phyloP scores from a whole-genome alignment of 306 rosid species.

The Pyrus betulifolia region DNA sequence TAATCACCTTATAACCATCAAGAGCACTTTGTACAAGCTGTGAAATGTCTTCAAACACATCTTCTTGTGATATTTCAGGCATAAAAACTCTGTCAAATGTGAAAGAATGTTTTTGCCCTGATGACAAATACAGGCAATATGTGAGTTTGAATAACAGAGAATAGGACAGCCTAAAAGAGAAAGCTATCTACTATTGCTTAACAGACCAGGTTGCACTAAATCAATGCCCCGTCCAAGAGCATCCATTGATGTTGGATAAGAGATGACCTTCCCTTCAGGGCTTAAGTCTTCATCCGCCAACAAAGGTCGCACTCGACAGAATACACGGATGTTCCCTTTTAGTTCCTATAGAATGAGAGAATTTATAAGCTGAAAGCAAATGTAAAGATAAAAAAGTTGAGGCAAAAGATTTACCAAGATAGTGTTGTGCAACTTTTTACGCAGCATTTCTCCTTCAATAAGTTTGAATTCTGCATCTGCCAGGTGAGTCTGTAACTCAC shows the following conservation, averaged over 20 bases:
- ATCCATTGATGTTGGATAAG: constrained; percentile 86
- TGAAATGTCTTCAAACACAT: constrained; percentile 81
- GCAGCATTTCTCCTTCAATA: constrained; percentile 75
- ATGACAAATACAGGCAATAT: constrained; percentile 12
- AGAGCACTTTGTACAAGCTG: constrained; percentile 99
- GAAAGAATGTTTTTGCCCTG: constrained; percentile 88
- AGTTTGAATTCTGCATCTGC: constrained; percentile 75
- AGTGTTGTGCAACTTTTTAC: constrained; percentile 85
- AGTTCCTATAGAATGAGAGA: constrained; percentile 54
- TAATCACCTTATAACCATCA: constrained; percentile 92
- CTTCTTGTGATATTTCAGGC: constrained; percentile 76
- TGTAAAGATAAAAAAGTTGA: constrained; percentile 5
- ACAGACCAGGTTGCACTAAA: constrained; percentile 59
- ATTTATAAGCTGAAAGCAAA: constrained; percentile 1
- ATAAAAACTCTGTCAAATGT: constrained; percentile 83
- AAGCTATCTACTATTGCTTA: background rate
- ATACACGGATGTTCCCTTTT: constrained; percentile 94
- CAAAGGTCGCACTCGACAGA: constrained; percentile 93
- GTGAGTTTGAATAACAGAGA: constrained; percentile 14
- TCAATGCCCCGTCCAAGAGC: constrained; percentile 82
- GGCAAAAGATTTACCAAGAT: constrained; percentile 58
- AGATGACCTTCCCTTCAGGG: constrained; percentile 54
- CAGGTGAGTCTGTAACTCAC: constrained; percentile 59
- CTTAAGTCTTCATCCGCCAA: constrained; percentile 64
- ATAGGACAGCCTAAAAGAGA: background rate